Evolutionary conservation across 2,329 filamentous ascomycete genomes (phyloP), one percentile per base, ranked within the genome.

Genomic region (Cladorrhinum sp.): DNA sequence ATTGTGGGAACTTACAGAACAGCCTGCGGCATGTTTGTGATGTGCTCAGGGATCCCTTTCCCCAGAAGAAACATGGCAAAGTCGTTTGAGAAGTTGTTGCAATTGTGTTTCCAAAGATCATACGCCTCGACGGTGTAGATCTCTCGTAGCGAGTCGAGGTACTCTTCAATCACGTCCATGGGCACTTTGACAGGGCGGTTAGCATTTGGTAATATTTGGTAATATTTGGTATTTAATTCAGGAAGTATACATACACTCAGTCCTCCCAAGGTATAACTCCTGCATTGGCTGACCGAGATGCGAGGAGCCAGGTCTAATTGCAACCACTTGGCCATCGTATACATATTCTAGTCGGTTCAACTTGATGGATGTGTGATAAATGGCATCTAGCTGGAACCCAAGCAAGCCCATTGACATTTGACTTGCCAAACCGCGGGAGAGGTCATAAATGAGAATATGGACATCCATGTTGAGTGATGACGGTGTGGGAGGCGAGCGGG

Each of bases 21-120:
- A 1, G 88, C 89, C 69, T 92, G 83, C 0, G 94, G 94, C 72
- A 98, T 87, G 66, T 88, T 91, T 28, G 86, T 84, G 66, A 99
- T 98, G 69, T 96, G 87, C 1, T 87, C 83, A 0, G 95, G 95
- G 62, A 98, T 98, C 2, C 91, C 90, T 67, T 87, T 90, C 21
- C 95, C 94, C 1, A 97, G 79, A 0, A 98, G 80, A 65, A 98
- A 98, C 74, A 91, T 95, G 64, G 91, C 81, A 66, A 98, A 88
- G 63, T 96, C 92, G 71, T 98, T 94, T 2, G 90, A 91, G 75
- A 98, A 99, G 74, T 97, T 97, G 77, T 98, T 99, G 79, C 94
- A 98, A 73, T 99, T 99, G 75, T 97, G 92, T 68, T 78, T 91
- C 73, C 84, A 96, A 4, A 97, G 78, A 71, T 97, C 92, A 71